A percentile compares a stretch with the other conserved stretches of the same genome.
phyloP scores from a whole-genome alignment of 176 grass and related monocot species.

The Aechmea fasciata region DNA sequence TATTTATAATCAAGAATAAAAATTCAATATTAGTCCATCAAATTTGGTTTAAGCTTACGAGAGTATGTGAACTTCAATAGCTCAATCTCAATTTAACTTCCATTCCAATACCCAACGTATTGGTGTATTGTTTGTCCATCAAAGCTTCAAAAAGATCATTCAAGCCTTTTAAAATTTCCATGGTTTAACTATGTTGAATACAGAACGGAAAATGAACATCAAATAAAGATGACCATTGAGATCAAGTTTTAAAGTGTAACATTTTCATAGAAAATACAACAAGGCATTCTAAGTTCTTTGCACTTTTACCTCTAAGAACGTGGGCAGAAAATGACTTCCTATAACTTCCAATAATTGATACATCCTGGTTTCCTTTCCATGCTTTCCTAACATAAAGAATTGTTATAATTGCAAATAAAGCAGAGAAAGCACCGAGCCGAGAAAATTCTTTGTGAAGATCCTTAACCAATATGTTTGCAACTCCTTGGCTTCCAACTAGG shows the following conservation, averaged over 20 bases:
- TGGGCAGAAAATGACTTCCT: constrained; percentile 86
- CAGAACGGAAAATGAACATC: no score
- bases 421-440: constrained; percentile 41
- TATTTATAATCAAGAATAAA: no score
- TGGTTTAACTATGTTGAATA: no score
- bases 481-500: constrained; percentile 65
- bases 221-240: neutral
- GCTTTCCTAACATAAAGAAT: constrained; percentile 66
- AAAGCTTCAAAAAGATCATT: no score
- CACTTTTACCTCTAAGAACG: constrained; percentile 68
- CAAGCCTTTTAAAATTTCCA: no score
- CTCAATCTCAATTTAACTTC: no score
- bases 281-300: neutral
- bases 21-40: no score
- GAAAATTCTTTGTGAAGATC: constrained; percentile 35
- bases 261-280: neutral
- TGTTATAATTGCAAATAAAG: constrained; percentile 53
- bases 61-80: no score
- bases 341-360: constrained; percentile 66
- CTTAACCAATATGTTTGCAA: constrained; percentile 49
- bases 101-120: no score
- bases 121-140: no score
- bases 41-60: no score
- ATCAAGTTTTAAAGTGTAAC: neutral
- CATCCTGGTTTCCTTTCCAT: constrained; percentile 52